phyloP scores from a whole-genome alignment of 306 rosid species.

The Gastrolobium villosum region DNA sequence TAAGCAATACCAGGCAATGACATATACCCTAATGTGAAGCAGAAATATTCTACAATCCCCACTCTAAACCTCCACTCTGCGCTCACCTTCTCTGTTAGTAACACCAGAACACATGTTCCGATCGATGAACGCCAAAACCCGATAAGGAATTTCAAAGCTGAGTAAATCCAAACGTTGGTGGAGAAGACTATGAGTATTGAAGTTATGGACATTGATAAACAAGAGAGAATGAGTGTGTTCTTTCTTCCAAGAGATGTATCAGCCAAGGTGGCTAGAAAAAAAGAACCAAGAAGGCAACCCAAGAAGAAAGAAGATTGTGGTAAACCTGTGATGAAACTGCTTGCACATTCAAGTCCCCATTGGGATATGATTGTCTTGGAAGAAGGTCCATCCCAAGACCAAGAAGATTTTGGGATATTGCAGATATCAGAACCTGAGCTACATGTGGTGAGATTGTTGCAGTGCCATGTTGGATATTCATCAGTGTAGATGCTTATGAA shows the following conservation, averaged over 20 bases:
- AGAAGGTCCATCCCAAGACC: conserved; percentile 54
- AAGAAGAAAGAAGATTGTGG: conserved; percentile 55
- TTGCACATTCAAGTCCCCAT: conserved; percentile 53
- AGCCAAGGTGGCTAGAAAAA: conserved; percentile 51
- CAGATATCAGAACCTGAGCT: conserved; percentile 46
- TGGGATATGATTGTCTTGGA: conserved; percentile 55
- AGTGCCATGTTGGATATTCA: conserved; percentile 61
- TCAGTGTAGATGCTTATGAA: conserved; percentile 59
- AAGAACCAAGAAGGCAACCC: conserved; percentile 48
- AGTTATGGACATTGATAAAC: conserved; percentile 43
- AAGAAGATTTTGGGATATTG: conserved; percentile 45
- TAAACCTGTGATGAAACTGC: conserved; percentile 46
- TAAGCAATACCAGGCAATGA: conserved; percentile 50
- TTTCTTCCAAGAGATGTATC: conserved; percentile 58
- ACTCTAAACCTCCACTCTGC: conserved; percentile 49
- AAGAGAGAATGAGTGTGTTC: conserved; percentile 46
- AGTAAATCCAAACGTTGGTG: conserved; percentile 53
- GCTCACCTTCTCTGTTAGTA: conserved; percentile 39
- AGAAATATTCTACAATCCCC: conserved; percentile 33
- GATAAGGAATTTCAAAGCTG: conserved; percentile 37
- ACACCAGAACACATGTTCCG: conserved; percentile 39
- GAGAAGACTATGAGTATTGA: conserved; percentile 36
- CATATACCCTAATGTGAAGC: conserved; percentile 46
- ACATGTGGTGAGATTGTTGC: conserved; percentile 42
- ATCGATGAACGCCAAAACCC: conserved; percentile 50